Percentiles rank a stretch among this genome's conserved stretches.
Evolutionary conservation across 176 grass and related monocot species (phyloP).

Genomic region (Triticum dicoccoides): DNA sequence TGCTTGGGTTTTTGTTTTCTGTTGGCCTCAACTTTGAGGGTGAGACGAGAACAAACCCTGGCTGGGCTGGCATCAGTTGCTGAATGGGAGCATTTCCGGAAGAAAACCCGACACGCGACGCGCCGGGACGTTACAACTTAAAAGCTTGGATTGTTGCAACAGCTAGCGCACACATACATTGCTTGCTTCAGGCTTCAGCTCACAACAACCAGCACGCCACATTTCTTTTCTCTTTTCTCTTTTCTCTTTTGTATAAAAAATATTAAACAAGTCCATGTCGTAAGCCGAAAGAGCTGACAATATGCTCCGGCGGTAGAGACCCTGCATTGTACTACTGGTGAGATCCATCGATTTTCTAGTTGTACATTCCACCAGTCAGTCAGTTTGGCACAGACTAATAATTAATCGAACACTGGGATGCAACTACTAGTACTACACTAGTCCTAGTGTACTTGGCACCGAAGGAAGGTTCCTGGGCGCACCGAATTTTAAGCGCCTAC

Average conservation of each 20-base stretch:
- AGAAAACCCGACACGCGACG: background rate
- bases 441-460: background rate
- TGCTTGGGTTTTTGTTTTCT: background rate
- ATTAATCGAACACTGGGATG: background rate
- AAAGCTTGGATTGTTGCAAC: background rate
- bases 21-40: background rate
- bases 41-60: too few species aligned
- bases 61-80: background rate
- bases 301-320: too few species aligned
- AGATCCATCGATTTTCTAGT: background rate
- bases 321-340: background rate
- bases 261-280: too few species aligned
- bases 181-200: constrained; percentile 21
- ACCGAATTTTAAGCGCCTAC: constrained; percentile 18
- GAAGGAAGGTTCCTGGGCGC: constrained; percentile 41
- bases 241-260: too few species aligned
- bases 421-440: background rate
- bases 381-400: background rate
- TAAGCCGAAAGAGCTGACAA: too few species aligned
- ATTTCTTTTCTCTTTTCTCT: background rate
- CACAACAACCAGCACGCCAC: background rate
- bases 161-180: constrained; percentile 11
- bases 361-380: background rate
- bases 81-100: background rate
- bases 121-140: constrained; percentile 10